These are phyloP conservation scores for Gonapodya prolifera DNA, from an alignment of 192 early-diverging fungal species.

Conservation along the genomic window DNA sequence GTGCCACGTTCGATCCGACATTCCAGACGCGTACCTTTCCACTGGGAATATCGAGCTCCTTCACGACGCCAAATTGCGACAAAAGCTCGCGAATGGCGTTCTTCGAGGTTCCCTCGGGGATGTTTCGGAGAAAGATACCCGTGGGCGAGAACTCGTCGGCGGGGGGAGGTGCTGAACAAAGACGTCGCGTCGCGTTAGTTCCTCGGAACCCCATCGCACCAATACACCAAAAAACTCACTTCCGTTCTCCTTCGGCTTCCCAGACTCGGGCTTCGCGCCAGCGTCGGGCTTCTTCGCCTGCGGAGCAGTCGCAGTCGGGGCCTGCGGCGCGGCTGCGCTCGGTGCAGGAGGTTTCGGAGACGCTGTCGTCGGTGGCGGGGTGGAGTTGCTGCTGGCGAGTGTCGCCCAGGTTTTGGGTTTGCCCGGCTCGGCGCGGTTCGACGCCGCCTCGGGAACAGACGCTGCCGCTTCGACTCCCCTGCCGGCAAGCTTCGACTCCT, in stretches of 20 bases:
- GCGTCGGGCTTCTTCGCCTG: slow-evolving; percentile 14
- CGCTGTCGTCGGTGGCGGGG: slow-evolving; percentile 22
- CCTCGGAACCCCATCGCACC: background rate
- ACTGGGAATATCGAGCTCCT: slow-evolving; percentile 37
- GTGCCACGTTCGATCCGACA: background rate
- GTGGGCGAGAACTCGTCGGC: slow-evolving; percentile 38
- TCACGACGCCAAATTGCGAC: slow-evolving; percentile 41
- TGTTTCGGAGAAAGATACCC: slow-evolving; percentile 50
- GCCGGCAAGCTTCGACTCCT: slow-evolving; percentile 22
- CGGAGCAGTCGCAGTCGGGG: slow-evolving; percentile 8
- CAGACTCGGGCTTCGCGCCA: slow-evolving; percentile 22
- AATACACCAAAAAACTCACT: slow-evolving; percentile 8
- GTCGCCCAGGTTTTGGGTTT: slow-evolving; percentile 64
- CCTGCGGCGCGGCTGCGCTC: slow-evolving; percentile 11
- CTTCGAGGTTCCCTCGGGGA: slow-evolving; percentile 33
- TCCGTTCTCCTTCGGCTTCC: slow-evolving; percentile 15
- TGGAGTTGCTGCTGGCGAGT: slow-evolving; percentile 43
- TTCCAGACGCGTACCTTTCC: slow-evolving; percentile 28
- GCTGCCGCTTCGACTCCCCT: slow-evolving; percentile 6
- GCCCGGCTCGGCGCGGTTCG: slow-evolving; percentile 12
- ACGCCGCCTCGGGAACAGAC: background rate
- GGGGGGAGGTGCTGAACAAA: background rate
- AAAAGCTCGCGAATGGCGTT: slow-evolving; percentile 41
- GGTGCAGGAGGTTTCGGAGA: slow-evolving; percentile 13
- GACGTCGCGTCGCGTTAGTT: background rate